phyloP scores from a whole-genome alignment of 208 protist species.

The Tetramitus jugosus region DNA sequence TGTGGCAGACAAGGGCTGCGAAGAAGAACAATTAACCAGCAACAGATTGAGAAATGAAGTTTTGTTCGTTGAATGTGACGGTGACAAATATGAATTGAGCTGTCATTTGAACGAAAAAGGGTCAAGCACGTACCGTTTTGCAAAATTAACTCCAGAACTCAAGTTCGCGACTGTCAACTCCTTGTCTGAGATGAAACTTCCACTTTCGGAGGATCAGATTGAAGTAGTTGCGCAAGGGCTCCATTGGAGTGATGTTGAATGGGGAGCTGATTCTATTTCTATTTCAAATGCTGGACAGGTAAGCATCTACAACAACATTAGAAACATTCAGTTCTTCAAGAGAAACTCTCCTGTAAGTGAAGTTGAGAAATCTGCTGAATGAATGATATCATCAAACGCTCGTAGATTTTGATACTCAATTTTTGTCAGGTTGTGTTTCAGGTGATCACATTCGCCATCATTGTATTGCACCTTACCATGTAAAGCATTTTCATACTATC shows the following conservation, averaged over 20 bases:
- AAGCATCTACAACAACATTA: neutral
- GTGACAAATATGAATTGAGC: neutral
- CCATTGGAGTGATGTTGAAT: conserved; percentile 11
- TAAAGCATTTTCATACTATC: too few relatives aligned
- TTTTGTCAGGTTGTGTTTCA: too few relatives aligned
- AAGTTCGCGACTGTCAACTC: too few relatives aligned
- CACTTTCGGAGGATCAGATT: neutral
- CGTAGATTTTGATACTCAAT: too few relatives aligned
- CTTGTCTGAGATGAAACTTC: neutral
- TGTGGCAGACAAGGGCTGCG: neutral
- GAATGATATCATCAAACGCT: too few relatives aligned
- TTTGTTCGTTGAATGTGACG: neutral
- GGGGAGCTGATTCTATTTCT: neutral
- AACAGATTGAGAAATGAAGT: neutral
- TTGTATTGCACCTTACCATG: too few relatives aligned
- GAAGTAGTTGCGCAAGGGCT: neutral
- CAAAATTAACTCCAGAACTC: too few relatives aligned
- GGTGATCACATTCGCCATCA: too few relatives aligned
- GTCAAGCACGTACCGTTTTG: too few relatives aligned
- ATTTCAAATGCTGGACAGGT: neutral
- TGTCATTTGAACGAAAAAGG: neutral
- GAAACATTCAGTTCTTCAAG: neutral
- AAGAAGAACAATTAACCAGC: neutral
- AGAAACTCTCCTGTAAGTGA: too few relatives aligned
- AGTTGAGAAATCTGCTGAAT: too few relatives aligned